Percentiles rank a stretch among this genome's conserved stretches.
These are phyloP conservation scores for Thalassiosira profunda DNA, from an alignment of 108 stramenopile genomes.

Conservation along the genomic window DNA sequence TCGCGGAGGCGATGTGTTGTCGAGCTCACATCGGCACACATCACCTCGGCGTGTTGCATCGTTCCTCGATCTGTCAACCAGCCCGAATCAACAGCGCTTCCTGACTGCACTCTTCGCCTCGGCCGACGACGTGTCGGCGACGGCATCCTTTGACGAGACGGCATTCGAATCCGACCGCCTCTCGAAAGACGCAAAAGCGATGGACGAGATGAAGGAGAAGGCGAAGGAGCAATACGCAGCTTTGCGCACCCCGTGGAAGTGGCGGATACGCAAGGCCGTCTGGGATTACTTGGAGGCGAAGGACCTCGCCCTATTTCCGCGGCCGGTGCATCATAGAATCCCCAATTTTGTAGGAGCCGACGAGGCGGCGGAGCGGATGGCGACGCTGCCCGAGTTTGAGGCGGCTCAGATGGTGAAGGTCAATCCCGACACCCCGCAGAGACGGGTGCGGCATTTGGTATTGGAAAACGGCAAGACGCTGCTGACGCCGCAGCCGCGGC, in stretches of 20 bases:
- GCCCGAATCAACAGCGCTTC: too few species aligned
- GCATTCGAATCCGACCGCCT: conserved; percentile 61
- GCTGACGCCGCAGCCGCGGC: conserved; percentile 71
- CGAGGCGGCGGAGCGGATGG: conserved; percentile 50
- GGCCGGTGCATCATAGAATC: conserved; percentile 80
- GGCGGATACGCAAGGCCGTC: conserved; percentile 69
- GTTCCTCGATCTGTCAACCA: too few species aligned
- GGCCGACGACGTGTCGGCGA: too few species aligned
- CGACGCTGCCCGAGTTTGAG: conserved; percentile 59
- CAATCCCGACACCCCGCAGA: conserved; percentile 78
- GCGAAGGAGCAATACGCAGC: conserved; percentile 61
- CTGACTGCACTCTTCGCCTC: too few species aligned
- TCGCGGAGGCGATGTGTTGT: too few species aligned
- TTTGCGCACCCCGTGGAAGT: conserved; percentile 80
- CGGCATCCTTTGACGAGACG: conserved; percentile 26
- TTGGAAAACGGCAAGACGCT: conserved; percentile 61
- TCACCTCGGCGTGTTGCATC: too few species aligned
- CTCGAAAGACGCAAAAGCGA: conserved; percentile 59
- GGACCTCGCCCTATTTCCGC: conserved; percentile 62
- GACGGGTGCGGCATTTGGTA: conserved; percentile 57
- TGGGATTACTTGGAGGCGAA: conserved; percentile 76
- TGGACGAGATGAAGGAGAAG: conserved; percentile 63
- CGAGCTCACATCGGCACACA: too few species aligned
- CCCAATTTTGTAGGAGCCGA: conserved; percentile 75
- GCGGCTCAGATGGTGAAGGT: conserved; percentile 58